These are phyloP conservation scores for Coleophoma eucalyptorum DNA, from an alignment of 2,329 filamentous ascomycete genomes.

Conservation along the genomic window DNA sequence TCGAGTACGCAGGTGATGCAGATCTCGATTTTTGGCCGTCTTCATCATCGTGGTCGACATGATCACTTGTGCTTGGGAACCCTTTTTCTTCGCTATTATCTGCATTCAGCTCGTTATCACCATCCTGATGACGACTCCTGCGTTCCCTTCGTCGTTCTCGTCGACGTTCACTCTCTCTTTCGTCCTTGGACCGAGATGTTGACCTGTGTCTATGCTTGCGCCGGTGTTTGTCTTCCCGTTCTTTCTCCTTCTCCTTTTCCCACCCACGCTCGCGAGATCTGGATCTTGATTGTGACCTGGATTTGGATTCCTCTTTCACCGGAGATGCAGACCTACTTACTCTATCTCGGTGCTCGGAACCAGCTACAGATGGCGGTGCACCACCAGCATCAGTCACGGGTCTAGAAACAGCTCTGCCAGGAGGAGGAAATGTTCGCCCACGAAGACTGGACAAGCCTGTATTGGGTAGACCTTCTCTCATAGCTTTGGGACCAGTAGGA, in stretches of 20 bases:
- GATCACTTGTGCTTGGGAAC: no score
- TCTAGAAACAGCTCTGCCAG: slow-evolving; percentile 25
- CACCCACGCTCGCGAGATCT: slow-evolving; percentile 14
- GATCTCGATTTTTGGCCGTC: slow-evolving; percentile 58
- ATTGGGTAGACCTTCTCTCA: slow-evolving; percentile 85
- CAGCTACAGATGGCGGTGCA: slow-evolving; percentile 7
- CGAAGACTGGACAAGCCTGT: slow-evolving; percentile 68
- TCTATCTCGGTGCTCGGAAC: not conserved
- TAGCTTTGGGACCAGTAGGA: slow-evolving; percentile 89
- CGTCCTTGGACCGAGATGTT: slow-evolving; percentile 23
- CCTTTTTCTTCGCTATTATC: not conserved
- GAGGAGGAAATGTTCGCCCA: slow-evolving; percentile 30
- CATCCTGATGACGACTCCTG: slow-evolving; percentile 17
- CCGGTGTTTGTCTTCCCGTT: slow-evolving; percentile 20
- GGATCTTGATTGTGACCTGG: slow-evolving; percentile 28
- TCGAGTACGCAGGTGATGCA: slow-evolving; percentile 56
- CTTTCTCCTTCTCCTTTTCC: not conserved
- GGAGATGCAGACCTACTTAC: slow-evolving; percentile 19
- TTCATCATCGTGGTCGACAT: slow-evolving; percentile 29
- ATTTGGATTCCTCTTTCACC: slow-evolving; percentile 25
- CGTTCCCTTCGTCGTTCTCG: slow-evolving; percentile 25
- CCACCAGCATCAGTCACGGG: slow-evolving; percentile 20
- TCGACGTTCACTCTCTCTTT: slow-evolving; percentile 25
- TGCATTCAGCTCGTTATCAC: slow-evolving; percentile 16
- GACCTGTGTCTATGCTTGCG: slow-evolving; percentile 27